Evolutionary conservation across 2,329 filamentous ascomycete genomes (phyloP).

Genomic region (Pestalotiopsis sp.): DNA sequence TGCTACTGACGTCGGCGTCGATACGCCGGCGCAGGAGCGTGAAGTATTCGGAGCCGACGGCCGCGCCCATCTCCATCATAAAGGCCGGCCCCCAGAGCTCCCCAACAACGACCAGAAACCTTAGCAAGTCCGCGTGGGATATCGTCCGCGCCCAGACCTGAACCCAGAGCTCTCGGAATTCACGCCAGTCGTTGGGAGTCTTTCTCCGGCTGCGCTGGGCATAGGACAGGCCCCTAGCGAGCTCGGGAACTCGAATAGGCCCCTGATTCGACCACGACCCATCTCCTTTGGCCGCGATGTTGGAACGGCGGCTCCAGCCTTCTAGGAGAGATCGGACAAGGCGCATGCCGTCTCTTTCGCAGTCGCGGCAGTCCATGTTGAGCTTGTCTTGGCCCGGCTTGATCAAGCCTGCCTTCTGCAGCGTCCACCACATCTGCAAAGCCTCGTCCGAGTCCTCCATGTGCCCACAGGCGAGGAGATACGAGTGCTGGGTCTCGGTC

Average conservation of each 20-base stretch:
- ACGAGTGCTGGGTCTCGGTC: not conserved
- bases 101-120: not conserved
- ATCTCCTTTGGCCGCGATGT: not conserved
- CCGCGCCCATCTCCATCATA: not conserved
- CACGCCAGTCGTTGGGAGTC: not conserved
- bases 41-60: not conserved
- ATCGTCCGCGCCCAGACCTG: not conserved
- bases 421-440: conserved; percentile 1
- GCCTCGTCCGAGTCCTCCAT: not conserved
- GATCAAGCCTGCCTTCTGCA: not conserved
- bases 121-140: not conserved
- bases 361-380: not conserved
- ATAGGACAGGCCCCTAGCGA: not conserved
- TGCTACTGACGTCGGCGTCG: not conserved
- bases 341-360: not conserved
- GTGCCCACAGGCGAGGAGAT: not conserved
- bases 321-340: not conserved
- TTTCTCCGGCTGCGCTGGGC: not conserved
- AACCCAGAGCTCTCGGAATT: not conserved
- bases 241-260: not conserved
- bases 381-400: not conserved
- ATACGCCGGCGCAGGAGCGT: not conserved
- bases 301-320: not conserved
- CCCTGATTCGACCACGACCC: not conserved
- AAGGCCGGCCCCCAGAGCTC: not conserved